Percentiles rank a stretch among this genome's conserved stretches.
Evolutionary conservation across 495 filamentous ascomycete species (phyloP).

Genomic region (Neurospora sp.): DNA sequence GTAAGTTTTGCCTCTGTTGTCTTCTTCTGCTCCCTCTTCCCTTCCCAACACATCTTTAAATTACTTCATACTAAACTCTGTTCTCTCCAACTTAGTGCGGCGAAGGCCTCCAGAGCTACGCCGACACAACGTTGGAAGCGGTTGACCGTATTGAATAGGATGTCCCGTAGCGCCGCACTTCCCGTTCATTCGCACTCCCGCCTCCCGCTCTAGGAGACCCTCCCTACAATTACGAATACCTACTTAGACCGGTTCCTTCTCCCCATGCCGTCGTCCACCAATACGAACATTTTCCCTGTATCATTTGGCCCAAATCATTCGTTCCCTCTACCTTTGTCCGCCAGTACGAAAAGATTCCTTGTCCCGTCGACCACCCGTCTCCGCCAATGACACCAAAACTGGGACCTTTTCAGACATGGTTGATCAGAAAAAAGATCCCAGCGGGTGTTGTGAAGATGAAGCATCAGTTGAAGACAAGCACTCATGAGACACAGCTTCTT

Average conservation of each 20-base stretch:
- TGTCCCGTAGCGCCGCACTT: neutral
- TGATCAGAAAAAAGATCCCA: neutral
- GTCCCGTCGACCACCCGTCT: neutral
- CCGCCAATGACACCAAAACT: neutral
- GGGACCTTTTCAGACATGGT: neutral
- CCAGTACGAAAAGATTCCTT: neutral
- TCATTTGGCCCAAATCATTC: neutral
- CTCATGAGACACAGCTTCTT: too few relatives aligned
- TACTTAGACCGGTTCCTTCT: neutral
- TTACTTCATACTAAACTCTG: constrained; percentile 22
- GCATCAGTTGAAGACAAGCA: too few relatives aligned
- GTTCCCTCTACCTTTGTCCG: neutral
- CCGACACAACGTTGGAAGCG: constrained; percentile 34
- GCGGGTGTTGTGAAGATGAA: too few relatives aligned
- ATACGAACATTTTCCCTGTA: neutral
- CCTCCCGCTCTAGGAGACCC: neutral
- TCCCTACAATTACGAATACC: neutral
- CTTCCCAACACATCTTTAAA: neutral
- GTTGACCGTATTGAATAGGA: neutral
- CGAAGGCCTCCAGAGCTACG: constrained; percentile 75
- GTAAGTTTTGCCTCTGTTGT: constrained; percentile 45
- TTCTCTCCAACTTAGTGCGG: constrained; percentile 50
- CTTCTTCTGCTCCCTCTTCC: neutral
- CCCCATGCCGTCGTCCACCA: neutral
- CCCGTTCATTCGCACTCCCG: neutral